phyloP scores from a whole-genome alignment of 2,329 filamentous ascomycete species.

The Alternaria ethzedia region DNA sequence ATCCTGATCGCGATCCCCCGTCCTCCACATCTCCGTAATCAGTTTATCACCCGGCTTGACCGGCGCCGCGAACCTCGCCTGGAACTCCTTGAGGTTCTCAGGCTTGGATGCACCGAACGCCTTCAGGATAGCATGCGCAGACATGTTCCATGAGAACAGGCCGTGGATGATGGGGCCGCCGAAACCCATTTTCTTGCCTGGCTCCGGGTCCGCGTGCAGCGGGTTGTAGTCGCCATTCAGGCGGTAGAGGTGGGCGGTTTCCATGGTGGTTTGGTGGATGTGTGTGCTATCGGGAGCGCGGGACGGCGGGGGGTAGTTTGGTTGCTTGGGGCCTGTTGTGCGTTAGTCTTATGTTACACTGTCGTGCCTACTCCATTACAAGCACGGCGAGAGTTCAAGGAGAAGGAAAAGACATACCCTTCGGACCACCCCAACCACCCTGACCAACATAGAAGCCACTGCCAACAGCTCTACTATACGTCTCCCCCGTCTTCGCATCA shows the following conservation, averaged over 20 bases:
- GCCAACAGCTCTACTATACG: constrained; percentile 72
- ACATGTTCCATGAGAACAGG: constrained; percentile 84
- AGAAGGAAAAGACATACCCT: constrained; percentile 61
- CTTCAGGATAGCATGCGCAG: constrained; percentile 75
- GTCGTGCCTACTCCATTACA: not conserved
- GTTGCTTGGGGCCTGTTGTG: constrained; percentile 67
- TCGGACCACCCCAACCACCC: constrained; percentile 85
- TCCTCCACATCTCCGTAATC: constrained; percentile 80
- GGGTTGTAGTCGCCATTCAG: constrained; percentile 96
- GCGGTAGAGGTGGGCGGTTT: constrained; percentile 68
- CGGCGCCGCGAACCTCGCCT: constrained; percentile 84
- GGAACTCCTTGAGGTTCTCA: constrained; percentile 83
- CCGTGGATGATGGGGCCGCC: constrained; percentile 89
- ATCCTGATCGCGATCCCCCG: constrained; percentile 66
- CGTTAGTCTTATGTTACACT: not conserved
- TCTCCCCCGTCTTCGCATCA: constrained; percentile 70
- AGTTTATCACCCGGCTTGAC: constrained; percentile 85
- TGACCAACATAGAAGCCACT: constrained; percentile 83
- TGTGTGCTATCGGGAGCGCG: constrained; percentile 74
- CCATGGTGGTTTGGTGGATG: constrained; percentile 71
- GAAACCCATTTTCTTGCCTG: constrained; percentile 88
- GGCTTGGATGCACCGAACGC: constrained; percentile 78
- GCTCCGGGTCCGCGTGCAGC: constrained; percentile 84
- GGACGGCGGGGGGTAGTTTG: constrained; percentile 78
- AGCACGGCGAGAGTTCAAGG: not conserved